phyloP scores from a whole-genome alignment of 495 filamentous ascomycete species.

The Cercophora scortea region DNA sequence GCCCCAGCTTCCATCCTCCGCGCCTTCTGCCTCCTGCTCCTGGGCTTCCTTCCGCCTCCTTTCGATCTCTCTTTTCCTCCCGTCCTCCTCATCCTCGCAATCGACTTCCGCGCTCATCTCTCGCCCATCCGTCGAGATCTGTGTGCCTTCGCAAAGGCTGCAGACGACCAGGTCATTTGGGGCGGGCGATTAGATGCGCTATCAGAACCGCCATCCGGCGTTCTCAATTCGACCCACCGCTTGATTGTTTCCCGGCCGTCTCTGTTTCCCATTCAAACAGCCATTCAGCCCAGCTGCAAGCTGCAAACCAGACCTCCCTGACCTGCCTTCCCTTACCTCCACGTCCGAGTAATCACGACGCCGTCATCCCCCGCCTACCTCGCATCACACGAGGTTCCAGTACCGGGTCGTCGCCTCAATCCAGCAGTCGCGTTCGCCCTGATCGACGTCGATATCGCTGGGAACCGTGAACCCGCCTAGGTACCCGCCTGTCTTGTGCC shows the following conservation, averaged over 20 bases:
- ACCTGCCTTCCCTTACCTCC: too few species aligned
- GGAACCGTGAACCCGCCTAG: too few species aligned
- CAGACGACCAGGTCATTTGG: not conserved
- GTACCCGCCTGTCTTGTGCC: too few species aligned
- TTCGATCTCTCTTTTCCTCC: not conserved
- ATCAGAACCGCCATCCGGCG: not conserved
- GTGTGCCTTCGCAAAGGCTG: not conserved
- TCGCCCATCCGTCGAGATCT: not conserved
- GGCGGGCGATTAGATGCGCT: not conserved
- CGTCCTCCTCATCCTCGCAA: not conserved
- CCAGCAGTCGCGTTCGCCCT: too few species aligned
- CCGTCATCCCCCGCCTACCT: too few species aligned
- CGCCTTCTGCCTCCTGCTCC: constrained; percentile 3
- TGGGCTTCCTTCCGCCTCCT: not conserved
- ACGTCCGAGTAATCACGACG: too few species aligned
- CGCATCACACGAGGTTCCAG: too few species aligned
- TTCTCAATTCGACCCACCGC: not conserved
- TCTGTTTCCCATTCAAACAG: too few species aligned
- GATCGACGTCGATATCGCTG: too few species aligned
- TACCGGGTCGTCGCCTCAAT: too few species aligned
- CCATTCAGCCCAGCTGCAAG: too few species aligned
- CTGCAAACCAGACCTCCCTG: too few species aligned
- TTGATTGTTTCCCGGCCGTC: not conserved
- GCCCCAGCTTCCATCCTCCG: not conserved
- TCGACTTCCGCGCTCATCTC: not conserved